phyloP scores from a whole-genome alignment of 1,139 yeast species.

The Kodamaea sp. region DNA sequence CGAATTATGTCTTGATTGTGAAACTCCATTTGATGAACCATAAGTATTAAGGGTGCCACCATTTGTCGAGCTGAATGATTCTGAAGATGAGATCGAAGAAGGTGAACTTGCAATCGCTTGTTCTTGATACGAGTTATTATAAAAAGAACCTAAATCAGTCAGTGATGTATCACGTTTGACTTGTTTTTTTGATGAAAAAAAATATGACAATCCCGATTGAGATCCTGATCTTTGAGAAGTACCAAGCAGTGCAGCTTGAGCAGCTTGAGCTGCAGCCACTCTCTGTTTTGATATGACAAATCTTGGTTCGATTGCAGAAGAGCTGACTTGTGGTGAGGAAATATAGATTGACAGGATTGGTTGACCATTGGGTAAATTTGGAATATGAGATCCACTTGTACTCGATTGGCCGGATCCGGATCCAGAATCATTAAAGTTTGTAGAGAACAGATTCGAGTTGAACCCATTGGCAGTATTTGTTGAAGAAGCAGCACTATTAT shows the following conservation, averaged over 20 bases:
- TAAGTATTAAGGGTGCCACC: conserved; percentile 10
- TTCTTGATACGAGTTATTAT: conserved; percentile 41
- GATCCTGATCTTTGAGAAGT: conserved; percentile 38
- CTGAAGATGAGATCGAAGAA: conserved; percentile 36
- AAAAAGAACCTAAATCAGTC: conserved; percentile 46
- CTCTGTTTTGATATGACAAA: conserved; percentile 72
- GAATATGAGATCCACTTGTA: conserved; percentile 25
- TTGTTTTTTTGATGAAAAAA: conserved; percentile 30
- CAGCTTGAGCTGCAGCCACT: conserved; percentile 55
- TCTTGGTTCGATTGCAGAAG: conserved; percentile 61
- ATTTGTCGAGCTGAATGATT: conserved; percentile 19
- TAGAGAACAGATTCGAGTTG: neutral
- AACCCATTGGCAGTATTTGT: neutral
- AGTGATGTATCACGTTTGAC: conserved; percentile 26
- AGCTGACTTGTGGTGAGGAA: conserved; percentile 61
- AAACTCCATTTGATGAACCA: conserved; percentile 16
- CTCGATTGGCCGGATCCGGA: too few species aligned
- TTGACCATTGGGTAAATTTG: conserved; percentile 51
- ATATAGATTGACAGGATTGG: conserved; percentile 59
- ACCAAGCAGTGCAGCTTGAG: conserved; percentile 30
- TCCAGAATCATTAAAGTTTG: neutral
- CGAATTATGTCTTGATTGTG: conserved; percentile 54
- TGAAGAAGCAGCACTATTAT: conserved; percentile 5
- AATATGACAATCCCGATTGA: conserved; percentile 50
- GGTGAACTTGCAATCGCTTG: conserved; percentile 35